phyloP scores from a whole-genome alignment of 2,329 filamentous ascomycete genomes.

The Alternaria gansuensis region DNA sequence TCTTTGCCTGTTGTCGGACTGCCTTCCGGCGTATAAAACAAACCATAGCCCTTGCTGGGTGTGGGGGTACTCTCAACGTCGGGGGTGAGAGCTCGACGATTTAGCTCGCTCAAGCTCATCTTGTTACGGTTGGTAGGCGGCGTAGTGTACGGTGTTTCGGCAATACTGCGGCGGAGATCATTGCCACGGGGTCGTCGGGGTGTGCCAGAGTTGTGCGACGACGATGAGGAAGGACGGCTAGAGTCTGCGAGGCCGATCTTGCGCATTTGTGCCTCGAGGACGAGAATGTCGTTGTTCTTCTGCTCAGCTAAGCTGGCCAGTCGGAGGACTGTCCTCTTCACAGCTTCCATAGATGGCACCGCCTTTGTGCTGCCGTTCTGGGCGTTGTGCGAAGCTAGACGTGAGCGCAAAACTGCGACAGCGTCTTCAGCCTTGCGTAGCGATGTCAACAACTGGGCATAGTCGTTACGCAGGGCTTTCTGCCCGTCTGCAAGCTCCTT shows the following conservation, averaged over 20 bases:
- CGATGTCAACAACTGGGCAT: conserved; percentile 75
- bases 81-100: conserved; percentile 43
- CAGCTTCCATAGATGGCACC: conserved; percentile 87
- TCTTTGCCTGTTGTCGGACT: conserved; percentile 36
- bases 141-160: conserved; percentile 48
- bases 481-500: conserved; percentile 86
- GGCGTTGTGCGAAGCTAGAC: conserved; percentile 68
- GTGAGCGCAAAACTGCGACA: conserved; percentile 79
- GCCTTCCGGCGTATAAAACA: conserved; percentile 49
- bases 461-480: conserved; percentile 80
- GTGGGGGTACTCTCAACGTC: conserved; percentile 41
- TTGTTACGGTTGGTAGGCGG: conserved; percentile 49
- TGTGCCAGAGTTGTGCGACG: conserved; percentile 29
- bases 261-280: conserved; percentile 86
- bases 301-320: conserved; percentile 94
- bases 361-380: conserved; percentile 56
- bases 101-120: conserved; percentile 44
- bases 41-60: conserved; percentile 43
- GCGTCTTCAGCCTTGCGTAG: conserved; percentile 82
- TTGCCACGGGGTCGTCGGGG: conserved; percentile 30
- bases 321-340: conserved; percentile 88
- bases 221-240: conserved; percentile 38
- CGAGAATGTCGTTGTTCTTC: conserved; percentile 87
- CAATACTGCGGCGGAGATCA: conserved; percentile 28
- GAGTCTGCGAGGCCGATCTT: conserved; percentile 61